phyloP scores from a whole-genome alignment of 2,329 filamentous ascomycete species.

The Fonsecaea monophora region DNA sequence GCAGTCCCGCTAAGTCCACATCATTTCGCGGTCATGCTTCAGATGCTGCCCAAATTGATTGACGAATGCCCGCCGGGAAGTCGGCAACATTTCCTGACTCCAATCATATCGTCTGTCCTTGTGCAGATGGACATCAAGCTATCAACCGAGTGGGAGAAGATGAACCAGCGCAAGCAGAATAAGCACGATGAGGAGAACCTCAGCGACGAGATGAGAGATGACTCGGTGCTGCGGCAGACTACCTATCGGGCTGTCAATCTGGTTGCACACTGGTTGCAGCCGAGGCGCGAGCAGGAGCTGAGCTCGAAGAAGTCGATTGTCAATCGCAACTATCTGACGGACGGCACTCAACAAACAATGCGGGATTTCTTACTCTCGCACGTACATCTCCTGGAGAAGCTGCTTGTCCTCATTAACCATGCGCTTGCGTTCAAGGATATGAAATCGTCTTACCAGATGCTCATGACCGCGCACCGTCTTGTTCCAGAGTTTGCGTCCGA shows the following conservation, averaged over 20 bases:
- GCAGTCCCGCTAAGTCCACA: constrained; percentile 85
- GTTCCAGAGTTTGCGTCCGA: constrained; percentile 72
- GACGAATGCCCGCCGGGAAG: constrained; percentile 86
- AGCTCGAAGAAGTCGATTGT: constrained; percentile 37
- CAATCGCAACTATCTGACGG: constrained; percentile 38
- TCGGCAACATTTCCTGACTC: constrained; percentile 80
- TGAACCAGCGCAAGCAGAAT: constrained; percentile 64
- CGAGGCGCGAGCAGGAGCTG: constrained; percentile 65
- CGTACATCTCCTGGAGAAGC: constrained; percentile 79
- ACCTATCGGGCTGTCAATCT: constrained; percentile 92
- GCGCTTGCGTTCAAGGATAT: constrained; percentile 89
- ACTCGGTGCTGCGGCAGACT: constrained; percentile 90
- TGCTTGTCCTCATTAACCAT: constrained; percentile 90
- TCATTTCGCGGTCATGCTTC: constrained; percentile 91
- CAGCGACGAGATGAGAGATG: constrained; percentile 96
- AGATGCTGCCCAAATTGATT: constrained; percentile 84
- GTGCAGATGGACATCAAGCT: constrained; percentile 87
- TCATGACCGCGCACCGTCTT: constrained; percentile 84
- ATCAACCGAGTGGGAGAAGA: constrained; percentile 80
- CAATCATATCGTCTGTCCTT: constrained; percentile 81
- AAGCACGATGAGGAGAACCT: constrained; percentile 75
- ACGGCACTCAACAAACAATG: constrained; percentile 57
- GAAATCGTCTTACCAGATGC: constrained; percentile 82
- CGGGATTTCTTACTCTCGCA: constrained; percentile 82
- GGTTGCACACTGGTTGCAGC: constrained; percentile 86